phyloP scores from a whole-genome alignment of 768 basidiomycete genomes.

The Suillus clintonianus region DNA sequence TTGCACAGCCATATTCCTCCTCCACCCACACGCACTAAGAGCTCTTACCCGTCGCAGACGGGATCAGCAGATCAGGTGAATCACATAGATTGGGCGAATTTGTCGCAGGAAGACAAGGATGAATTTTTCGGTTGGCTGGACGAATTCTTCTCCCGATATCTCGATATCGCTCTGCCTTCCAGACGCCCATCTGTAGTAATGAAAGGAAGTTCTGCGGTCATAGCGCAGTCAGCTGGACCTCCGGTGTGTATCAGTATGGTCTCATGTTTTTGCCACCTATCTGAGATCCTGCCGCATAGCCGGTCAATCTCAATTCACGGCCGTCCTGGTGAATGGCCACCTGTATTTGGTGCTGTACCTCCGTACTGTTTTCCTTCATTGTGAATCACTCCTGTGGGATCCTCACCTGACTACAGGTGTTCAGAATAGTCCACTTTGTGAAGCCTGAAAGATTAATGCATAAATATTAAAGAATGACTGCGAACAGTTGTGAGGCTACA shows the following conservation, averaged over 20 bases:
- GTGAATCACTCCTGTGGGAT: neutral
- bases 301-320: neutral
- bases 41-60: constrained; percentile 22
- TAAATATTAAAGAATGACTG: constrained; percentile 1
- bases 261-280: neutral
- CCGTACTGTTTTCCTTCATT: neutral
- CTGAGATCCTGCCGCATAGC: neutral
- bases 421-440: neutral
- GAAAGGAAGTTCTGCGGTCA: neutral
- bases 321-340: neutral
- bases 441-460: neutral
- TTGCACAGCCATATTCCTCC: constrained; percentile 20
- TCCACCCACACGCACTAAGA: constrained; percentile 29
- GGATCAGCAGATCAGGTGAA: constrained; percentile 4
- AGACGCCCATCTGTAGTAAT: neutral
- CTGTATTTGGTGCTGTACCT: neutral
- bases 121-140: constrained; percentile 80
- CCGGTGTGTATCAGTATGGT: constrained; percentile 20
- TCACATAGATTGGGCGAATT: constrained; percentile 67
- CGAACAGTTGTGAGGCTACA: constrained; percentile 6
- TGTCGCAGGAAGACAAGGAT: constrained; percentile 66
- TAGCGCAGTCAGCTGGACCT: neutral
- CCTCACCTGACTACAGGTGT: neutral
- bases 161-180: constrained; percentile 28
- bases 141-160: constrained; percentile 67